phyloP scores from a whole-genome alignment of 1,284 basidiomycete genomes.

The Quambalaria eucalypti region DNA sequence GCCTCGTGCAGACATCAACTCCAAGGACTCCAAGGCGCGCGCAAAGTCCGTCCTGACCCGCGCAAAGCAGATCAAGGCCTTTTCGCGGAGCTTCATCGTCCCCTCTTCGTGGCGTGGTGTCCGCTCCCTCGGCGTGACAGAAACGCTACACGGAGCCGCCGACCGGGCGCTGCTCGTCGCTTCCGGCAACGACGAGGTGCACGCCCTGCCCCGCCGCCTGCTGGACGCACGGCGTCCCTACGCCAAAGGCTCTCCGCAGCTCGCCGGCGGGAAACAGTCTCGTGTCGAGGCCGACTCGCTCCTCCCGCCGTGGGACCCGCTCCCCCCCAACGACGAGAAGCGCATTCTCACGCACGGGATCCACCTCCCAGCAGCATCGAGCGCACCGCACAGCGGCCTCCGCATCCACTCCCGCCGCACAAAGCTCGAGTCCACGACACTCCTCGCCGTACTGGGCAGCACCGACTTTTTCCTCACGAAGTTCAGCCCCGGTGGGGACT shows the following conservation, averaged over 20 bases:
- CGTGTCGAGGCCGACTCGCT: constrained; percentile 73
- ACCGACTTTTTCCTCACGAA: constrained; percentile 78
- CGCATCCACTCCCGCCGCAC: constrained; percentile 62
- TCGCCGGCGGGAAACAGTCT: constrained; percentile 60
- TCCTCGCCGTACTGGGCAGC: constrained; percentile 75
- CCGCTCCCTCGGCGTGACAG: constrained; percentile 63
- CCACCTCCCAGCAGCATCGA: constrained; percentile 51
- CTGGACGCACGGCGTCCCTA: constrained; percentile 73
- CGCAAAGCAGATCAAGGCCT: constrained; percentile 40
- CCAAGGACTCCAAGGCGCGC: constrained; percentile 2
- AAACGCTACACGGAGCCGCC: constrained; percentile 69
- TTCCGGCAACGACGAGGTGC: constrained; percentile 64
- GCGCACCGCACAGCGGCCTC: not conserved
- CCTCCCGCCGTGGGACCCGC: constrained; percentile 72
- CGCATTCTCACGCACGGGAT: constrained; percentile 70
- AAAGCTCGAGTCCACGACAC: constrained; percentile 73
- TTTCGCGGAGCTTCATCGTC: constrained; percentile 65
- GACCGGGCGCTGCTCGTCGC: constrained; percentile 83
- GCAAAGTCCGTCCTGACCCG: not conserved
- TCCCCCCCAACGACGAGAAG: constrained; percentile 65
- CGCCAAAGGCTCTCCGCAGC: not conserved
- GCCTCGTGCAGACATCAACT: not conserved
- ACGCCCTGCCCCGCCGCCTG: constrained; percentile 63
- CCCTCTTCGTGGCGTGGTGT: constrained; percentile 54
- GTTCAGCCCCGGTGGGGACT: constrained; percentile 75